phyloP scores from a whole-genome alignment of 495 filamentous ascomycete species.

The Xylaria nigripes region DNA sequence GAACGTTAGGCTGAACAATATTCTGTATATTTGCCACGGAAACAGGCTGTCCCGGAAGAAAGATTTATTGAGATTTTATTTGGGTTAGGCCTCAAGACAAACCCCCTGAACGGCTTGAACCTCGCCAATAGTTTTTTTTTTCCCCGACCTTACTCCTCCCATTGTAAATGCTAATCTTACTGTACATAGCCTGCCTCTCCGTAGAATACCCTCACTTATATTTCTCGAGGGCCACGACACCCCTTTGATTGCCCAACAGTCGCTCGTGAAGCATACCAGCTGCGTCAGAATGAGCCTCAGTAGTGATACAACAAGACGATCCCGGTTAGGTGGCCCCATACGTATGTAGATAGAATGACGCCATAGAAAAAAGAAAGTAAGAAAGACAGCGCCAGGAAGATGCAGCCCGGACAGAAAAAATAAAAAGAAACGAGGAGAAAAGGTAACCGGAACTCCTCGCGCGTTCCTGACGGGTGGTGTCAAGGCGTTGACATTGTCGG shows the following conservation, averaged over 20 bases:
- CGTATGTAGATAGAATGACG: neutral
- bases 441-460: neutral
- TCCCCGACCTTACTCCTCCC: neutral
- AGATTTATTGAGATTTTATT: neutral
- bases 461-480: neutral
- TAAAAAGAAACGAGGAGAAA: neutral
- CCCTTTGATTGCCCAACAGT: neutral
- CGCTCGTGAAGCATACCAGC: neutral
- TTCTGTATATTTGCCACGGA: too few relatives aligned
- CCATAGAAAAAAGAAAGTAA: neutral
- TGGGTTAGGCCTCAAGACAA: neutral
- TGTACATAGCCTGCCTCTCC: neutral
- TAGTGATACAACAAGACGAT: neutral
- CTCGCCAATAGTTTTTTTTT: neutral
- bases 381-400: neutral
- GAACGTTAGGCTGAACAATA: too few relatives aligned
- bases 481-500: too few relatives aligned
- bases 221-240: neutral
- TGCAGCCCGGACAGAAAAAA: neutral
- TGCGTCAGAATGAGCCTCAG: neutral
- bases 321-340: neutral
- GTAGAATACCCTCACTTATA: neutral
- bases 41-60: neutral
- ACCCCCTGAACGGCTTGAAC: neutral
- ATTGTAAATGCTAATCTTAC: neutral